These are phyloP conservation scores for Microcyclosporella mali DNA, from an alignment of 2,329 filamentous ascomycete species.

Conservation along the genomic window DNA sequence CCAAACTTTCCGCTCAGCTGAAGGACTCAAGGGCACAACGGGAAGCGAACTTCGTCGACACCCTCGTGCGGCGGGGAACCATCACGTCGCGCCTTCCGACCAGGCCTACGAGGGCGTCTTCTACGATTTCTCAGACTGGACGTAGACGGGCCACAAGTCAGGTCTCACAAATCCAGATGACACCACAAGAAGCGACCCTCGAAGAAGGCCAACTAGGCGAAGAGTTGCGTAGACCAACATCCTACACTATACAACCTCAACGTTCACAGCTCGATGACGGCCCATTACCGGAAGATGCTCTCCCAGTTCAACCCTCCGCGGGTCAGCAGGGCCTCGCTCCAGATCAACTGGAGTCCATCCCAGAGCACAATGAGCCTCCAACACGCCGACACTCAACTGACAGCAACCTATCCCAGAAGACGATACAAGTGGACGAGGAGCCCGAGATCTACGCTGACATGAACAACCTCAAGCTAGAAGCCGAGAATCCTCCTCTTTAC, in stretches of 20 bases:
- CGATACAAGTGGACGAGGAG: slow-evolving; percentile 33
- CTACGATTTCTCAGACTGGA: slow-evolving; percentile 18
- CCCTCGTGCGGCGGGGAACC: slow-evolving; percentile 16
- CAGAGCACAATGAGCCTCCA: slow-evolving; percentile 10
- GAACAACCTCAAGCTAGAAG: slow-evolving; percentile 32
- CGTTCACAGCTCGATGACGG: no score
- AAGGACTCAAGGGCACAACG: slow-evolving; percentile 41
- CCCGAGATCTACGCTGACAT: slow-evolving; percentile 38
- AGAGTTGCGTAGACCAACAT: no score
- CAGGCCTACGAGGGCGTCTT: slow-evolving; percentile 18
- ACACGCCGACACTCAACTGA: slow-evolving; percentile 2
- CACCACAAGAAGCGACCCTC: slow-evolving; percentile 20
- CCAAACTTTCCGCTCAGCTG: slow-evolving; percentile 40
- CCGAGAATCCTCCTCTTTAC: slow-evolving; percentile 33
- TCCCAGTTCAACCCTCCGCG: no score
- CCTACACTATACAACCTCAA: no score
- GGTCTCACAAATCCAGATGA: slow-evolving; percentile 14
- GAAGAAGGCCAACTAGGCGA: neutral
- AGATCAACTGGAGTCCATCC: slow-evolving; percentile 9
- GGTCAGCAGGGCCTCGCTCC: neutral
- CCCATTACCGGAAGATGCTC: no score
- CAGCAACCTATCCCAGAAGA: slow-evolving; percentile 13
- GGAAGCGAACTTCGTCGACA: slow-evolving; percentile 24
- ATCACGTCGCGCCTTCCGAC: slow-evolving; percentile 11
- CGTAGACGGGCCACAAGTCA: slow-evolving; percentile 11